Evolutionary conservation across 805 yeast genomes (phyloP), one percentile per base, ranked within the genome.

Genomic region (Candida tibetensis): DNA sequence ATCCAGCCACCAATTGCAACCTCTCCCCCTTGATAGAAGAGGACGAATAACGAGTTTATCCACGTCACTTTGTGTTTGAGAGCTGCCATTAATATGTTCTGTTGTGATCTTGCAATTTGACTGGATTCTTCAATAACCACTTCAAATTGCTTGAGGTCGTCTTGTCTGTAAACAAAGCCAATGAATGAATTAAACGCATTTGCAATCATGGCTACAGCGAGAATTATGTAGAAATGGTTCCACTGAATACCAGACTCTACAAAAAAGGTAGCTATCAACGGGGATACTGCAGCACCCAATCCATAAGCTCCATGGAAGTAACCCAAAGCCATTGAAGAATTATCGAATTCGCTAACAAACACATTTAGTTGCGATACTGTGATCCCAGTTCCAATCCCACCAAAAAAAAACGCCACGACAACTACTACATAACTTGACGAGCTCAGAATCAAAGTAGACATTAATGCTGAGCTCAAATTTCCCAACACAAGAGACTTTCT

Each of bases 1-100:
- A 49, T 47, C 57, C 58, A 53, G 16, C 57, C 57, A 15, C 55
- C 57, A 30, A 53, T 32, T 9, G 51, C 40, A 1, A 52, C 56
- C 33, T 53, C 57, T 7, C 43, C 41, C 2, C 58, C 58, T 36
- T 52, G 53, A 41, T 53, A 53, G 31, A 41, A 46, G 12, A 53
- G 33, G 4, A 44, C 42, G 32, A 48, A 53, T n/a, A 52, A 29
- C 2, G 54, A 41, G 17, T 37, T 42, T 27, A 48, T 28, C 58
- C 58, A 53, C 3, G 57, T 53, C 32, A 50, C 29, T 13, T 25
- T 32, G 36, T 43, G 50, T 28, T 30, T 31, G 34, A 52, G 39
- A 1, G 58, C 58, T 15, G 39, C 41, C 49, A 52, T 42, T 13
- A 33, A 36, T 14, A 34, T 35, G 12, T 17, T 15, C 8, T 6